A percentile compares a stretch with the other conserved stretches of the same genome.
phyloP scores from a whole-genome alignment of 2,329 filamentous ascomycete genomes.

The Xylariaceae sp. region DNA sequence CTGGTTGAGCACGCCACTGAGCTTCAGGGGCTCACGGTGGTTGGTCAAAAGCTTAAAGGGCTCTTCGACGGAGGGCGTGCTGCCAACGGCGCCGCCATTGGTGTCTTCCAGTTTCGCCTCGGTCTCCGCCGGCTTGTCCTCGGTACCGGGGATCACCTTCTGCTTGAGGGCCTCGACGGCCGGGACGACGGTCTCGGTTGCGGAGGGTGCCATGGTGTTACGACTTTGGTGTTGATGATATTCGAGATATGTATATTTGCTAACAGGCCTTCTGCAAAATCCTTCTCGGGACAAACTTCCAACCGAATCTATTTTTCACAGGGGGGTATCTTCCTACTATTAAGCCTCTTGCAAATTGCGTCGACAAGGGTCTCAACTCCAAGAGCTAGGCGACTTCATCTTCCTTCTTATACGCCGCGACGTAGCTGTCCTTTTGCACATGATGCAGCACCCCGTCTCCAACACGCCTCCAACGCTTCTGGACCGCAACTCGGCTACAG shows the following conservation, averaged over 20 bases:
- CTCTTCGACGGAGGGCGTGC: constrained; percentile 20
- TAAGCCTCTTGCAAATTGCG: not conserved
- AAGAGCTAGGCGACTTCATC: constrained; percentile 1
- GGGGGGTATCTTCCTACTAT: too few species aligned
- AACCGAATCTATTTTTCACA: not conserved
- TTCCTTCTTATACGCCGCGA: constrained; percentile 17
- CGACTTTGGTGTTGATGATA: not conserved
- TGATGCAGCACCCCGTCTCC: not conserved
- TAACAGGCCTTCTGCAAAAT: not conserved
- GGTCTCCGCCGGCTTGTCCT: constrained; percentile 12
- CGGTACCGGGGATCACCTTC: constrained; percentile 23
- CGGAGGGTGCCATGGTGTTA: constrained; percentile 36
- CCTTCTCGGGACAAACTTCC: not conserved
- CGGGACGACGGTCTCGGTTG: constrained; percentile 33
- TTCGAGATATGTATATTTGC: not conserved
- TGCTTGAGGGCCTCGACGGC: constrained; percentile 35
- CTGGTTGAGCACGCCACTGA: constrained; percentile 56
- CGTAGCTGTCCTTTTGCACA: not conserved
- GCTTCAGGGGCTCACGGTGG: constrained; percentile 55
- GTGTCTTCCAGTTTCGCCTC: constrained; percentile 21
- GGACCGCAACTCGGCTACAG: constrained; percentile 9
- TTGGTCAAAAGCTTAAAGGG: too few species aligned
- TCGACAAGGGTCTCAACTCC: not conserved
- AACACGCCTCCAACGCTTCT: constrained; percentile 10
- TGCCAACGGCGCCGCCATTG: constrained; percentile 23